phyloP scores from a whole-genome alignment of 2,329 filamentous ascomycete genomes.

The Cladosporium colombiae region DNA sequence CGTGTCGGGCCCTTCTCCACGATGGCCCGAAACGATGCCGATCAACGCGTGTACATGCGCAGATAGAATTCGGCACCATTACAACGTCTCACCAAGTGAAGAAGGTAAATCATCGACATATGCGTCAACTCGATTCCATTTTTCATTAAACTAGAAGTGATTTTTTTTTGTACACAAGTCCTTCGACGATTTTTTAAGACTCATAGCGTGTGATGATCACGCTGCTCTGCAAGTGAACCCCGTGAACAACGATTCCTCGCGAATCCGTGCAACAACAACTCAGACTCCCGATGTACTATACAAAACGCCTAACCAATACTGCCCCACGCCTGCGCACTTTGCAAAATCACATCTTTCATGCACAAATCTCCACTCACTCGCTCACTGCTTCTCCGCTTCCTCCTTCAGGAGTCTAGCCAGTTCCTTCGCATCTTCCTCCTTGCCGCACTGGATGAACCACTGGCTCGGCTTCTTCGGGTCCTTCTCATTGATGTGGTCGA shows the following conservation, averaged over 20 bases:
- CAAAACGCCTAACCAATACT: neutral
- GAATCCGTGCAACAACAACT: neutral
- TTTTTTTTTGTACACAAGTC: slow-evolving; percentile 6
- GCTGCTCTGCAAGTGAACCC: neutral
- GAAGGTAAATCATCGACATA: neutral
- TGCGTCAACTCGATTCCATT: neutral
- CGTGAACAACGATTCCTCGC: neutral
- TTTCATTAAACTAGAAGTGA: neutral
- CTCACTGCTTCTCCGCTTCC: slow-evolving; percentile 38
- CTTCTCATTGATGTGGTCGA: slow-evolving; percentile 28
- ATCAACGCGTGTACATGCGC: neutral
- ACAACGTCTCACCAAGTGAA: neutral
- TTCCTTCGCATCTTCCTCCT: slow-evolving; percentile 51
- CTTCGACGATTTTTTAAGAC: neutral
- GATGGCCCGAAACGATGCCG: no score
- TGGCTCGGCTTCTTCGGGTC: slow-evolving; percentile 63
- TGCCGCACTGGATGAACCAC: slow-evolving; percentile 73
- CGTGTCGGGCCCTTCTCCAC: neutral
- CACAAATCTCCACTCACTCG: neutral
- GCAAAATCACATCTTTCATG: neutral
- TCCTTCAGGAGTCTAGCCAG: slow-evolving; percentile 46
- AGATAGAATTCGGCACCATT: neutral
- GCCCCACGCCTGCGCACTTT: neutral
- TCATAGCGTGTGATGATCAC: neutral
- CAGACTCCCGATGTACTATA: neutral